Conservation (phyloP, 345 rosid species). For the Eucalyptus melliodora region DNA sequence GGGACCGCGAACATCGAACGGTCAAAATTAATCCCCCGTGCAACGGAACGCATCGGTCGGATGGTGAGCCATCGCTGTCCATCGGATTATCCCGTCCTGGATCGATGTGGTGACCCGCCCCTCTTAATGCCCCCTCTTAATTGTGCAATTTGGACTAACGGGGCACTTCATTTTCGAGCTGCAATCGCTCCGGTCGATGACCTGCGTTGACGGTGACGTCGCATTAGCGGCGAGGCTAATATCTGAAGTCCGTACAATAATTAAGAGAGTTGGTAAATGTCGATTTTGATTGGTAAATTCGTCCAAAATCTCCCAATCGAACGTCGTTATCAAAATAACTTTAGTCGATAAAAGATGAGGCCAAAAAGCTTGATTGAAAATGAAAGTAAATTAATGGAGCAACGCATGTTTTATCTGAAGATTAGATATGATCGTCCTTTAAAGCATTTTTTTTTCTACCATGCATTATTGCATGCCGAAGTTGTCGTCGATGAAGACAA, state of each 20-base stretch:
- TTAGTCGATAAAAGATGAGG: background rate
- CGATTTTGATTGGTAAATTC: background rate
- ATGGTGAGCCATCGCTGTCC: background rate
- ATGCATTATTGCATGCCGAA: no score
- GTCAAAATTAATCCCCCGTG: background rate
- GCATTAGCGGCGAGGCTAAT: background rate
- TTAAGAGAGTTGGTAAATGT: background rate
- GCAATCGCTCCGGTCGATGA: background rate
- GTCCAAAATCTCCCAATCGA: background rate
- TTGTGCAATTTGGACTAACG: background rate
- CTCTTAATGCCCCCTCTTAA: background rate
- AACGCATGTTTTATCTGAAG: background rate
- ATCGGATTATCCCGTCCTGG: background rate
- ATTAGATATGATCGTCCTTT: background rate
- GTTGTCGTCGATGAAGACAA: background rate
- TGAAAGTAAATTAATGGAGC: background rate
- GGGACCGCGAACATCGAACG: background rate
- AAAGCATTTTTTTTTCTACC: background rate
- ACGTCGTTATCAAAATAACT: background rate
- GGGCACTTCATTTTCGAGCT: background rate
- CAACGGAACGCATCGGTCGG: background rate
- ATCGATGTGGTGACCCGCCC: background rate
- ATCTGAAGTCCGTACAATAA: background rate
- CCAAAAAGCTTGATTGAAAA: background rate
- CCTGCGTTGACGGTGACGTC: background rate